Evolutionary conservation across 1,139 yeast genomes (phyloP), one percentile per base, ranked within the genome.

Genomic region (Kurtzmaniella quercitrusa): DNA sequence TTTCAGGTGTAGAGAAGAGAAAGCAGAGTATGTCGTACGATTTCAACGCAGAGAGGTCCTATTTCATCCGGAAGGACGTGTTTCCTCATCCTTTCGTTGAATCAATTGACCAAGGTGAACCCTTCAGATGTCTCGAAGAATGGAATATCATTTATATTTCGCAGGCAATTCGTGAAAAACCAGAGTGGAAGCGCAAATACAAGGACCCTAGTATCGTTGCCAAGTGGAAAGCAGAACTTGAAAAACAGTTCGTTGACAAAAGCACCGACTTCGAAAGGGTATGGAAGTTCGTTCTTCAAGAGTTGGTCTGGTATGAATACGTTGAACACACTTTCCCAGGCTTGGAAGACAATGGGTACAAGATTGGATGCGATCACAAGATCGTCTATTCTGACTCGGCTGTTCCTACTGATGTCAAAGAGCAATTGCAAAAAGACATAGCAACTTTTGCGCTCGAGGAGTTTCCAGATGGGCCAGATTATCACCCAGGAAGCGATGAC

Each of bases 191-290:
- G 43, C 16, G 42, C 3, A 69, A 69, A 46, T 63, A 56, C 43
- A 60, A 59, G 37, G 55, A 65, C 41, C 45, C 51, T 1, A 53
- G 41, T 1, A 65, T 69, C 40, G 48, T 50, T 11, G 48, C 40
- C 2, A 68, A 66, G 48, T 69, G 75, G 75, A 55, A 49, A 42
- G 34, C 42, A 1, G 75, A 69, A 48, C 47, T 65, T 11, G 43
- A 38, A 21, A 45, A 39, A 0, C 63, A 59, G 41, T 45, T 52
- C 37, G 31, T 34, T 0, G 52, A 47, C 23, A 48, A 46, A 19
- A 50, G 58, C 2, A 43, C 39, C n/a, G 38, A 46, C 25, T 38
- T 90, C 23, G 56, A 58, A 12, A 54, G 50, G 17, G 45, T 66
- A 3, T 51, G 61, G 36, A 57, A 57, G 3, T 65, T 51, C 43